These are phyloP conservation scores for Colletotrichum horii DNA, from an alignment of 2,329 filamentous ascomycete genomes.

Conservation along the genomic window DNA sequence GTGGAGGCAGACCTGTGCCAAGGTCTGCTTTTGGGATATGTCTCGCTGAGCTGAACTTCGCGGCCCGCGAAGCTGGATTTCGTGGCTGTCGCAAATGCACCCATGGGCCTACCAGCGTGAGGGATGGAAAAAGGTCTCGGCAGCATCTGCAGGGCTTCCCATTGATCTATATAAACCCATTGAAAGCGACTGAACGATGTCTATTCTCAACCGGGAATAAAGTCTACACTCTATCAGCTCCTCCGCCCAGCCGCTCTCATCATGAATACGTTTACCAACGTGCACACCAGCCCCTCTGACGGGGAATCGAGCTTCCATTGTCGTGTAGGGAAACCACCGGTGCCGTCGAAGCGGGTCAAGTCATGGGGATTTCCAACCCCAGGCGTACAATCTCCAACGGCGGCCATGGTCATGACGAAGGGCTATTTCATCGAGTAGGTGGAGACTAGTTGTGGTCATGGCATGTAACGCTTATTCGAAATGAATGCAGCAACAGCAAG, in stretches of 20 bases:
- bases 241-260: neutral
- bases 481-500: neutral
- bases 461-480: accelerated
- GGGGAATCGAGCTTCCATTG: neutral
- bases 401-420: neutral
- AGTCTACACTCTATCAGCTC: neutral
- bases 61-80: neutral
- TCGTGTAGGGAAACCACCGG: neutral
- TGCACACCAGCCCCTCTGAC: neutral
- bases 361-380: neutral
- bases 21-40: neutral
- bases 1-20: neutral
- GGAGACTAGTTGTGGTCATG: accelerated
- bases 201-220: neutral
- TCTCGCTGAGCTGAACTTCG: neutral
- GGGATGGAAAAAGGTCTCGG: too few species aligned
- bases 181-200: neutral
- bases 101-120: neutral
- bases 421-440: neutral
- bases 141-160: too few species aligned
- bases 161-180: neutral
- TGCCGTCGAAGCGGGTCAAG: neutral
- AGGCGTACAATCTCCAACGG: neutral
- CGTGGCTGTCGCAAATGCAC: neutral
- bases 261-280: neutral